Base-by-base conservation (phyloP, 208 protist species). In the Herpetomonas muscarum region DNA sequence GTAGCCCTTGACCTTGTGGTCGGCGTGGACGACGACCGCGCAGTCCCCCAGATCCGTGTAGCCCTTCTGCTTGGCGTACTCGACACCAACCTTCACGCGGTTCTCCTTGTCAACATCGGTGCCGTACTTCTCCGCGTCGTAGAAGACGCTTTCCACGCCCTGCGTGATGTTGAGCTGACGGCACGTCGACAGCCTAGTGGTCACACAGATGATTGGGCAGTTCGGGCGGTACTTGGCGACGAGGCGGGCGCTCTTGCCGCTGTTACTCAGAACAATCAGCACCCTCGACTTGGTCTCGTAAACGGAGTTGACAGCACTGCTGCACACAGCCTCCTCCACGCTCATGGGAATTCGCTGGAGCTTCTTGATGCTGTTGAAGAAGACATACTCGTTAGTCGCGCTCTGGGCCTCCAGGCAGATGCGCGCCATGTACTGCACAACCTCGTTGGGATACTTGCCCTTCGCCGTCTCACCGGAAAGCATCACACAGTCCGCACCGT, bases 401-500 rank as follows among this genome's bases (percentile, higher is more conserved):
- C 76, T 86, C 59, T 96, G 90, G 28, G 85, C 87, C 70, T 92
- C 83, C 0, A 89, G 55, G 70, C 86, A 92, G 63, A 98, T 98
- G 39, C 85, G 81, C 0, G 80, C 75, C 97, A 99, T 98, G 64
- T 96, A 97, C 64, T 87, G 58, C 1, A 99, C 97, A 30, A 98
- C 88, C 61, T 97, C 96, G 51, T 94, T 80, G 31, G 97, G 97
- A 73, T 98, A 99, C 41, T 93, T 78, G 32, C 98, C 97, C 62
- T 98, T 98, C 6, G 98, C 98, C 42, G 98, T 99, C 76, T 99
- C 98, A 58, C 98, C 98, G 21, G 89, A 97, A 10, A 99, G 86
- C 98, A 99, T 99, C 30, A 99, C 97, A 76, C 90, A 97, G 84
- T 99, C 98, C 6, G 98, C 97, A 41, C 98, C 98, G 79, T 99